These are phyloP conservation scores for Sphagnum fallax DNA, from an alignment of 228 moss, liverwort and hornwort genomes.

Conservation along the genomic window DNA sequence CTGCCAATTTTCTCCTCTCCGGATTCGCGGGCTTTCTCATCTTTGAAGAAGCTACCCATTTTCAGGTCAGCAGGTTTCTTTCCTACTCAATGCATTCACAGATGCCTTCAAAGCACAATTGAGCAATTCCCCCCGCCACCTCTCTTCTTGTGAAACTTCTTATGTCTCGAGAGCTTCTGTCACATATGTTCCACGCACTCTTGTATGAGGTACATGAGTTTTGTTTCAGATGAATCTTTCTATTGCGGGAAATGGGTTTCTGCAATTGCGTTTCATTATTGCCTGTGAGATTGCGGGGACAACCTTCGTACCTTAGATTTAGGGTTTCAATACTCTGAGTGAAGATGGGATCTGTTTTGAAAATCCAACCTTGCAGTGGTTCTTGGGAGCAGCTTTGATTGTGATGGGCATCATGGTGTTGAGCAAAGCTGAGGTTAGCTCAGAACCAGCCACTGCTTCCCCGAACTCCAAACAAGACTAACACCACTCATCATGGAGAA, in stretches of 20 bases:
- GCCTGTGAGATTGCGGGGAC: no score
- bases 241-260: background rate
- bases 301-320: no score
- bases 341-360: no score
- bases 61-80: conserved; percentile 20
- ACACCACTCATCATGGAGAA: background rate
- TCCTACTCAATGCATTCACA: background rate
- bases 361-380: conserved; percentile 23
- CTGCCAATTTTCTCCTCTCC: conserved; percentile 74
- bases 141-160: background rate
- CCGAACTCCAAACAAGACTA: conserved; percentile 15
- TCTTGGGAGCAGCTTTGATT: conserved; percentile 51
- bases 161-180: background rate
- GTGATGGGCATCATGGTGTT: conserved; percentile 58
- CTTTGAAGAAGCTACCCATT: conserved; percentile 38
- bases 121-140: background rate
- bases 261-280: no score
- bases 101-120: no score
- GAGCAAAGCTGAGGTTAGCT: conserved; percentile 33
- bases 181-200: background rate
- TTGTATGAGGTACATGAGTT: background rate
- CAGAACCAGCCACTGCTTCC: conserved; percentile 8
- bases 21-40: conserved; percentile 69
- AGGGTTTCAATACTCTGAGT: no score
- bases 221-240: background rate